A percentile compares a stretch with the other conserved stretches of the same genome.
Conservation (phyloP, 164 flowering plant species). For the Annona cherimola region DNA sequence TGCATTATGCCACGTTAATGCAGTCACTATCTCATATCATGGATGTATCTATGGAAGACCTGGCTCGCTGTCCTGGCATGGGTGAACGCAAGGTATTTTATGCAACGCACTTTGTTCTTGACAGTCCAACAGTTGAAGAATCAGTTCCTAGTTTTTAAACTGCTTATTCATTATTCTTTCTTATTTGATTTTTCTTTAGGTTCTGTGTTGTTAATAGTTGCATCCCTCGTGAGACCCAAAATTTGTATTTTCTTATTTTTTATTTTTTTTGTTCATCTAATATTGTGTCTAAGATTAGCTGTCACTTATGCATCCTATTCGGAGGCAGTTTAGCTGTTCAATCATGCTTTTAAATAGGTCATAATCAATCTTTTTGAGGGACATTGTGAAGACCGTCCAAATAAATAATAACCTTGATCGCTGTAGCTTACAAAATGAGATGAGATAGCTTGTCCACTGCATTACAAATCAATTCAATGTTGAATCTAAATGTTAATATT, state of each 20-base stretch:
- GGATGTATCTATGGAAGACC: constrained; percentile 97
- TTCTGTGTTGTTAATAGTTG: no score
- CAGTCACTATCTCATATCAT: constrained; percentile 85
- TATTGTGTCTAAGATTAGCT: background rate
- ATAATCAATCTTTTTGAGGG: no score
- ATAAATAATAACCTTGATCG: no score
- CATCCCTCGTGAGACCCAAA: no score
- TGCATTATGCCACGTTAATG: constrained; percentile 2
- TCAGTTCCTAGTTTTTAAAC: background rate
- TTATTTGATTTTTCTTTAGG: no score
- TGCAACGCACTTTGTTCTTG: background rate
- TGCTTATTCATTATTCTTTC: no score
- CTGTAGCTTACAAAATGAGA: no score
- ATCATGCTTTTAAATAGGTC: background rate
- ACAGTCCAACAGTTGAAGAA: background rate
- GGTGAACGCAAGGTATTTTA: constrained; percentile 86
- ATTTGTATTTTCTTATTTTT: no score
- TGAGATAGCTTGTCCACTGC: no score
- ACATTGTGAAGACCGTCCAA: no score
- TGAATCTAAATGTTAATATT: background rate
- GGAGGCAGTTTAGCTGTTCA: background rate
- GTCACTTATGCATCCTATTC: background rate
- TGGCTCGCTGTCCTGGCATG: constrained; percentile 94
- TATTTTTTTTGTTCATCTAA: background rate
- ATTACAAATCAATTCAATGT: background rate